Base-by-base conservation (phyloP, 2,329 filamentous ascomycete genomes). In the Diplodia corticola region DNA sequence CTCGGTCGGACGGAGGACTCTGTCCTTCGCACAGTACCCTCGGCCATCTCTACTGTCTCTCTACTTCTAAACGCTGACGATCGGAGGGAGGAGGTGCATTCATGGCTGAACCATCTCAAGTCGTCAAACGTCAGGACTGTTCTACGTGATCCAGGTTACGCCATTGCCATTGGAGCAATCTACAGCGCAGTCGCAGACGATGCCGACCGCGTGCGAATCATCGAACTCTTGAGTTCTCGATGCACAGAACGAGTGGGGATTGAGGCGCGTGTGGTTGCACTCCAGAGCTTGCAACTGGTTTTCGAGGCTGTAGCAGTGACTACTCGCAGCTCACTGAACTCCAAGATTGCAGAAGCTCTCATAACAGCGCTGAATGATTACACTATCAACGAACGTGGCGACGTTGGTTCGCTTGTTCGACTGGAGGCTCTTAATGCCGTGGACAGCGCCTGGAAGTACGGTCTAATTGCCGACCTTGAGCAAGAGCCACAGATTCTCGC, bases 321-420 rank as follows among this genome's bases (percentile, higher is more conserved):
- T 55, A 15, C 60, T 55, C 4, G 53, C 64, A 24, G 53, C 15
- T 22, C 55, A 13, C 63, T 71, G 5, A 70, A 69, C 60, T 67
- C 70, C 12, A 72, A 73, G 48, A 69, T 79, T 22, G 67, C 69
- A 7, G 70, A 65, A 26, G 76, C 77, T 6, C 66, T 80, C 6
- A 73, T 76, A 30, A 71, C 72, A 30, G 80, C 89, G 0, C 79
- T 99, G 30, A 90, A 94, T 70, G 93, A 99, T 75, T 98, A 98
- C 73, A 96, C 92, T 0, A 93, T 92, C 3, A 94, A 92, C 70
- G 89, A 93, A 15, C 85, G 93, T 66, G 95, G 95, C 17, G 95
- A 99, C 73, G 85, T 98, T 57, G 95, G 95, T 5, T 96, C 93
- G 0, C 86, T 93, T 63, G 90, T 96, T 4, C 86, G 95, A 3